Base-by-base conservation (phyloP, 164 flowering plant genomes). In the Magnolia sinica region DNA sequence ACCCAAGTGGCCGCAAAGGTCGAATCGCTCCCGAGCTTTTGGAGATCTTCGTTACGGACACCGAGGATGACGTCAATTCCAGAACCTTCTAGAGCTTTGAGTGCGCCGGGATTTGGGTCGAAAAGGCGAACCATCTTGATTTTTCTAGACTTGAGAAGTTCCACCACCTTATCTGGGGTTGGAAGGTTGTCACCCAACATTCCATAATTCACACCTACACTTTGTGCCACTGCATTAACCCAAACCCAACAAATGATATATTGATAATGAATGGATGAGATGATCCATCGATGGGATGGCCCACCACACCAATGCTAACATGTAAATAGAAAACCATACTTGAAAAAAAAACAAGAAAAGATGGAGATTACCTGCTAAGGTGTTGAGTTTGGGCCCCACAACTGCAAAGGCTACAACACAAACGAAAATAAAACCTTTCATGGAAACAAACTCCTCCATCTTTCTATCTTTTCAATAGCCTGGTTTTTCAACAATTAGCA, bases 161-260 rank as follows among this genome's bases (percentile, higher is more conserved):
- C 19, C 49, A 72, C 22, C 9, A 72, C 75, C 14, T 55, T 5
- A 59, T 64, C 59, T 9, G 71, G 81, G 8, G 78, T n/a, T 37
- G 78, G 78, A 9, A 79, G 75, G 65, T 75, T 79, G 66, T 79
- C 68, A 4, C 49, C 61, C 22, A 71, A 3, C 67, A 75, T 52
- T 4, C 81, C 81, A 52, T 72, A 75, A 64, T 79, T 79, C 73
- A 79, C 77, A 22, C 81, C 77, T 24, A 79, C 27, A 9, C 9
- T n/a, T 24, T 49, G 50, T 7, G 45, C 67, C 31, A 37, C 80
- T 78, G 37, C 80, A 73, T 76, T 23, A 59, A 59, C 64, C 64
- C 64, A 59, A 59, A 59, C 9, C 3, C 11, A 59, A 13, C 3
- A 59, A 13, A 59, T 13, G n/a, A 10, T 59, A 19, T 59, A 19